Base-by-base conservation (phyloP, 2,329 filamentous ascomycete genomes). In the Curvularia hawaiiensis region DNA sequence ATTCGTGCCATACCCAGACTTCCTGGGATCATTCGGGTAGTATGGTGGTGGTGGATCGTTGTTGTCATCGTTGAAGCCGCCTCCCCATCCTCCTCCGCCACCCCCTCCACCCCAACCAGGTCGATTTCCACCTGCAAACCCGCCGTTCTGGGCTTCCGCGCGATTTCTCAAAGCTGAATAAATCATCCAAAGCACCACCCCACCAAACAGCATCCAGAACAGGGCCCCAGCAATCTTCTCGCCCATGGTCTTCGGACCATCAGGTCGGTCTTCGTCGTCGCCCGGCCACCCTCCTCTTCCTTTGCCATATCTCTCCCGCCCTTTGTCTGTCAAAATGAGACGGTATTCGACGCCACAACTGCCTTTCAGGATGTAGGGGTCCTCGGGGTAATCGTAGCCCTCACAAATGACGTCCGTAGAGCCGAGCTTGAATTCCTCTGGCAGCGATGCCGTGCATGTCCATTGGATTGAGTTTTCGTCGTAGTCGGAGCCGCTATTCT, bases 321-420 rank as follows among this genome's bases (percentile, higher is more conserved):
- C 95, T 60, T 83, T 81, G 11, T 89, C 86, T 1, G 93, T 98
- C 51, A 98, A 80, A 0, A 90, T 76, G 7, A 98, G 78, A 14
- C 89, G 83, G 77, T 98, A 98, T 78, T 97, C 91, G 24, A 97
- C 93, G 14, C 90, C 95, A 77, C 94, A 98, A 75, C 90, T 95
- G 22, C 95, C 95, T 70, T 90, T 92, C 52, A 98, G 79, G n/a
- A 98, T 85, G 75, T 92, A 96, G 0, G 87, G 86, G 74, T 98
- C 95, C 46, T 94, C 86, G 0, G 88, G 78, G 14, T 80, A 82
- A 56, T 85, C 80, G 78, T 97, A 98, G 11, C 95, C 94, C 73
- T 99, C 94, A 76, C 95, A 99, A 11, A 92, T 82, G 54, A 98
- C 94, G 61, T 98, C 93, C 11, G 94, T 97, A 60, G 85, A 84